Evolutionary conservation across 1,139 yeast species (phyloP).

Genomic region (Spathaspora sp.): DNA sequence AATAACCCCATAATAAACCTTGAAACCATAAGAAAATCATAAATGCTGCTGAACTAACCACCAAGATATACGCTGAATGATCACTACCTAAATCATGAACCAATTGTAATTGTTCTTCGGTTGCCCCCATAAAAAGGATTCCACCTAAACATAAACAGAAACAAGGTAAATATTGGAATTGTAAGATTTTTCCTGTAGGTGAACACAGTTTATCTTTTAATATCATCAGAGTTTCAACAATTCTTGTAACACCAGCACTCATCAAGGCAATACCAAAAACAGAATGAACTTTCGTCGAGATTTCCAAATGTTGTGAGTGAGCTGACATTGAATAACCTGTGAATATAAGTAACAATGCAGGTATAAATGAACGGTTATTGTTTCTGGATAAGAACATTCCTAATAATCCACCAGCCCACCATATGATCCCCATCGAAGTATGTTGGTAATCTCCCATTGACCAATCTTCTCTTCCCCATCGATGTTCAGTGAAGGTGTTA

Average conservation of each 20-base stretch:
- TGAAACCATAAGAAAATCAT: slow-evolving; percentile 67
- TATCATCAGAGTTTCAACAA: slow-evolving; percentile 74
- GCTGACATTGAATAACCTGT: slow-evolving; percentile 96
- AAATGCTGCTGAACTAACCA: slow-evolving; percentile 74
- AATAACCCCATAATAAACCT: slow-evolving; percentile 54
- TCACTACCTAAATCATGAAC: slow-evolving; percentile 77
- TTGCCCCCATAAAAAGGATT: slow-evolving; percentile 84
- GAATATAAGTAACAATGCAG: slow-evolving; percentile 75
- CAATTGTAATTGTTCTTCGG: slow-evolving; percentile 77
- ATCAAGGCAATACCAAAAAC: slow-evolving; percentile 82
- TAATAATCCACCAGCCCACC: slow-evolving; percentile 93
- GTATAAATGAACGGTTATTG: slow-evolving; percentile 70
- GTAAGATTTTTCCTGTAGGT: slow-evolving; percentile 48
- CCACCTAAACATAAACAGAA: slow-evolving; percentile 79
- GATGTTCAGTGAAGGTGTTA: slow-evolving; percentile 91
- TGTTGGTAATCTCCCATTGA: slow-evolving; percentile 90
- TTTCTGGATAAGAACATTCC: slow-evolving; percentile 69
- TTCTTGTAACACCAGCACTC: slow-evolving; percentile 72
- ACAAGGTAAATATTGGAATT: slow-evolving; percentile 85
- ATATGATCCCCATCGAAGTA: slow-evolving; percentile 91
- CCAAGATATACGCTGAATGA: slow-evolving; percentile 77
- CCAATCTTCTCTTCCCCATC: slow-evolving; percentile 91
- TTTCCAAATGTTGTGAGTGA: slow-evolving; percentile 70
- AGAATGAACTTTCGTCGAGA: slow-evolving; percentile 84
- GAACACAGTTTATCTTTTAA: slow-evolving; percentile 53